phyloP scores from a whole-genome alignment of 2,329 filamentous ascomycete genomes.

The Penicillium capsulatum region DNA sequence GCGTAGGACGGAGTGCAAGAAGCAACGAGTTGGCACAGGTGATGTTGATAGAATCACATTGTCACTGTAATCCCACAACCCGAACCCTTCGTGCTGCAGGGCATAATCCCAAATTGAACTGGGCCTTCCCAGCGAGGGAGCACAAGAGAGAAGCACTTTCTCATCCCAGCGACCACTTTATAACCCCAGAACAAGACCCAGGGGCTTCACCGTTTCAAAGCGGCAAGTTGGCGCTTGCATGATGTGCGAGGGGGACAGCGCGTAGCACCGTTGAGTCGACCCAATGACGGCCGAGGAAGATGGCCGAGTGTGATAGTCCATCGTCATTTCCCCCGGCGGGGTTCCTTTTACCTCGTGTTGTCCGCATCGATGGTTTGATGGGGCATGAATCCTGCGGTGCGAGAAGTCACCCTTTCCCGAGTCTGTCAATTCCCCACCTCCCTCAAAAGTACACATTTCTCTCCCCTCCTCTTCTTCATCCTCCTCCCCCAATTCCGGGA shows the following conservation, averaged over 20 bases:
- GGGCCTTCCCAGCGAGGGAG: too few relatives aligned
- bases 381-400: too few relatives aligned
- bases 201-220: neutral
- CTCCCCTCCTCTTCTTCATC: neutral
- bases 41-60: too few relatives aligned
- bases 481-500: neutral
- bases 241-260: conserved; percentile 7
- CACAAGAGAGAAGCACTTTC: neutral
- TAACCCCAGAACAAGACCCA: neutral
- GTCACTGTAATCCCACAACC: too few relatives aligned
- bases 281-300: conserved; percentile 3
- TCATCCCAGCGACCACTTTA: neutral
- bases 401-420: neutral
- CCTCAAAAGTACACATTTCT: neutral
- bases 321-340: neutral
- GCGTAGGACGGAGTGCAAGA: neutral
- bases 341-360: too few relatives aligned
- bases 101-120: too few relatives aligned
- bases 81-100: too few relatives aligned
- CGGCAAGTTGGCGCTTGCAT: conserved; percentile 3
- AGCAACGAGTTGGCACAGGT: neutral
- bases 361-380: too few relatives aligned
- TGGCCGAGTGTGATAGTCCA: neutral
- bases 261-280: conserved; percentile 1
- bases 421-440: too few relatives aligned